Evolutionary conservation across 1,284 basidiomycete species (phyloP).

Genomic region (Apiotrichum mycotoxinovorans): DNA sequence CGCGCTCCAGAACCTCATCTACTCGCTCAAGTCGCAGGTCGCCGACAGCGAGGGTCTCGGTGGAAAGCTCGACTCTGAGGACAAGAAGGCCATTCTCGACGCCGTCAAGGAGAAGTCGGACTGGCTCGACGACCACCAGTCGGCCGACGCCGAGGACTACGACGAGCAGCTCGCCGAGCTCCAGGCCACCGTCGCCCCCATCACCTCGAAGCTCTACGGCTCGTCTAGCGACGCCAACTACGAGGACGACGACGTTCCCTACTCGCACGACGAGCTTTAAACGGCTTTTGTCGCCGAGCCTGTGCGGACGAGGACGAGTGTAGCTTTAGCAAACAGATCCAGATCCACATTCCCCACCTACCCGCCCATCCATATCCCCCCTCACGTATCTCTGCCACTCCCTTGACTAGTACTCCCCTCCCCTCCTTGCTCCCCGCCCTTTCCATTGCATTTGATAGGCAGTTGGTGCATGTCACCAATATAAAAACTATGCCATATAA

Average conservation of each 20-base stretch:
- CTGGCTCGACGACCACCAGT: slow-evolving; percentile 80
- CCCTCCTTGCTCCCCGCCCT: background rate
- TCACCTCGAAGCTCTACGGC: slow-evolving; percentile 75
- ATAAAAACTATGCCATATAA: background rate
- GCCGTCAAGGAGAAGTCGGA: slow-evolving; percentile 84
- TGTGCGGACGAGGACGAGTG: background rate
- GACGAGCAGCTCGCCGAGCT: slow-evolving; percentile 84
- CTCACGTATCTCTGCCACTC: too few relatives aligned
- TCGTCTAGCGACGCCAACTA: slow-evolving; percentile 43
- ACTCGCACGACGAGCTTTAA: slow-evolving; percentile 52
- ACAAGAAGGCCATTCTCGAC: slow-evolving; percentile 81
- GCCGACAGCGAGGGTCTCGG: slow-evolving; percentile 84
- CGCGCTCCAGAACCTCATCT: slow-evolving; percentile 51
- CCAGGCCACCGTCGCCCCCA: slow-evolving; percentile 65
- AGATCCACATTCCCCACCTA: background rate
- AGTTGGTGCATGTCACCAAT: background rate
- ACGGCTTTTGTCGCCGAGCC: background rate
- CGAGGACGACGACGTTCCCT: slow-evolving; percentile 46
- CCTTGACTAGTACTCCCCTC: too few relatives aligned
- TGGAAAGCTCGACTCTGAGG: slow-evolving; percentile 77
- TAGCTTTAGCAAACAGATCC: slow-evolving; percentile 2
- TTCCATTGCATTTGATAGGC: slow-evolving; percentile 4
- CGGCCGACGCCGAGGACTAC: slow-evolving; percentile 77
- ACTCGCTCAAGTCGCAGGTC: slow-evolving; percentile 80
- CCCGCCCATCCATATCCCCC: background rate